Conservation (phyloP, 2,329 filamentous ascomycete genomes). For the Colletotrichum godetiae region DNA sequence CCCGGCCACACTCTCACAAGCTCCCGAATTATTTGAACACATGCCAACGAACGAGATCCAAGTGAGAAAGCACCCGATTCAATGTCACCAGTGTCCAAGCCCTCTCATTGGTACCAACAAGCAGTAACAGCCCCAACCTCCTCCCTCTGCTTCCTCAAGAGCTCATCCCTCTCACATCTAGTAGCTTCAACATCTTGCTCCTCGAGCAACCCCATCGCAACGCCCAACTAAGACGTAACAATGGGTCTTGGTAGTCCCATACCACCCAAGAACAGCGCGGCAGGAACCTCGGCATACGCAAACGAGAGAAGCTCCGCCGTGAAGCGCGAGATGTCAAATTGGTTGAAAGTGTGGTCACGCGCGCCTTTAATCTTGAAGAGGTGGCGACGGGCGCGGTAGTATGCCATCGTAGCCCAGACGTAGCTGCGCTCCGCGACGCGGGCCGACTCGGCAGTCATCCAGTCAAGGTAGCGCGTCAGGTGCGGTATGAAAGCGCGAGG, state of each 20-base stretch:
- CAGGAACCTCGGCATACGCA: conserved; percentile 38
- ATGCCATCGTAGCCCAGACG: conserved; percentile 45
- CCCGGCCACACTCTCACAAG: too few relatives aligned
- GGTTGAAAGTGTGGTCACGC: conserved; percentile 24
- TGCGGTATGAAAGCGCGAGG: conserved; percentile 35
- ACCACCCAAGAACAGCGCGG: not conserved
- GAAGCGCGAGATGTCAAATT: conserved; percentile 43
- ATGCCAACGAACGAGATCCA: too few relatives aligned
- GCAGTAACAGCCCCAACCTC: conserved; percentile 1
- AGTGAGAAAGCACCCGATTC: too few relatives aligned
- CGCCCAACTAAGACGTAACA: conserved; percentile 20
- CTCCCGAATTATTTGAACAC: too few relatives aligned
- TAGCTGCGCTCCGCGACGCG: conserved; percentile 41
- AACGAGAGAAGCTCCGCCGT: conserved; percentile 43
- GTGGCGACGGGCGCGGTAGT: conserved; percentile 42
- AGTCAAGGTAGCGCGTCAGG: conserved; percentile 46
- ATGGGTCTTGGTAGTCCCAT: not conserved
- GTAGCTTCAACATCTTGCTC: not conserved
- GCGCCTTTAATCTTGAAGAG: conserved; percentile 36
- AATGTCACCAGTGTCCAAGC: too few relatives aligned
- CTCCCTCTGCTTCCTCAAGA: conserved; percentile 13
- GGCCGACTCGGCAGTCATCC: conserved; percentile 42
- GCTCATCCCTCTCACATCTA: conserved; percentile 6
- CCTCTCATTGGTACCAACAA: conserved; percentile 13
- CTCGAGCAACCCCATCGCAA: not conserved